Percentiles rank a stretch among this genome's conserved stretches.
Evolutionary conservation across 371 early-diverging fungal species (phyloP).

Genomic region (Encephalitozoon intestinalis): DNA sequence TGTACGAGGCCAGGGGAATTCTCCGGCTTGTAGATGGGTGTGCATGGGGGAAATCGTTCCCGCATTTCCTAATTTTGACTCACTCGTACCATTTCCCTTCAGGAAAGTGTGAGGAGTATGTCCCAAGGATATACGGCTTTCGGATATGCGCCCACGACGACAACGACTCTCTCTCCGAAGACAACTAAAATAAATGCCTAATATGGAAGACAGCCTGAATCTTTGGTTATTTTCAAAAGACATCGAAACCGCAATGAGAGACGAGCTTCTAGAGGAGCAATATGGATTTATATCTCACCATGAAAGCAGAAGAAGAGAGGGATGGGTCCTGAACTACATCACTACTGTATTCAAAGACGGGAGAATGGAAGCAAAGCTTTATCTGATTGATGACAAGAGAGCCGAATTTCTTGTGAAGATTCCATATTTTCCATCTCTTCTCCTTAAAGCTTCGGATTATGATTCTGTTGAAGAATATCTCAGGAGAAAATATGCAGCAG

Average conservation of each 20-base stretch:
- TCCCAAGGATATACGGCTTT: constrained; percentile 89
- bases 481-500: constrained; percentile 30
- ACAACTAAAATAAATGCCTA: constrained; percentile 13
- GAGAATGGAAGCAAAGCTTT: constrained; percentile 36
- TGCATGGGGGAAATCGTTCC: constrained; percentile 88
- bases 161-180: constrained; percentile 26
- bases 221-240: background rate
- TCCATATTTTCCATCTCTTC: constrained; percentile 50
- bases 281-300: constrained; percentile 51
- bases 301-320: constrained; percentile 26
- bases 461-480: constrained; percentile 53
- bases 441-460: constrained; percentile 19
- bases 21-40: constrained; percentile 76
- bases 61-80: constrained; percentile 80
- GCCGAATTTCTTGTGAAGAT: constrained; percentile 48
- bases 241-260: background rate
- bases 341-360: constrained; percentile 7
- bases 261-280: constrained; percentile 42
- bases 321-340: constrained; percentile 59
- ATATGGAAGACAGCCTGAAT: background rate
- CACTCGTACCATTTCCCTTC: constrained; percentile 66
- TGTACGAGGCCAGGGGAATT: constrained; percentile 72
- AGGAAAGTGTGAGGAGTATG: constrained; percentile 66
- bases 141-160: constrained; percentile 61
- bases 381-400: constrained; percentile 51